Evolutionary conservation across 768 basidiomycete genomes (phyloP), one percentile per base, ranked within the genome.

Genomic region (Tephrocybe sp.): DNA sequence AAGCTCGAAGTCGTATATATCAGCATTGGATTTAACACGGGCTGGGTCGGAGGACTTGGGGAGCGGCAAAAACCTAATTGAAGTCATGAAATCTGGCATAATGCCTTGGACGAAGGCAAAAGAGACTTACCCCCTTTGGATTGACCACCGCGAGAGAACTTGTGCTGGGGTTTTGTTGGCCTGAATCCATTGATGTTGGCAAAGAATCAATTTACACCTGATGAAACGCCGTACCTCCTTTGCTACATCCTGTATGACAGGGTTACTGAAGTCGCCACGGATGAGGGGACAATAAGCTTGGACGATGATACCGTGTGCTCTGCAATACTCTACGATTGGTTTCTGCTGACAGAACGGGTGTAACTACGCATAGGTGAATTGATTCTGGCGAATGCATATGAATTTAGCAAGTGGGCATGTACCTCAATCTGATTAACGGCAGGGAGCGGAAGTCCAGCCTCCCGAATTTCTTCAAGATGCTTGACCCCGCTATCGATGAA

Each of bases 381-480:
- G 48, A 9, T 30, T 18, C 2, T 32, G n/a, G n/a, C 8, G 20
- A 24, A 46, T 18, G 17, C 26, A 21, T 3, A 21, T 2, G 24
- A 44, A 24, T 42, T 30, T 26, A 10, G n/a, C 14, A n/a, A n/a
- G n/a, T n/a, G n/a, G n/a, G 36, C 17, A 54, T 71, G 20, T 60
- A 82, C 89, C 77, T 93, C 90, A 45, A 93, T 80, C 64, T 93
- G 90, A 61, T 93, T 91, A 44, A 93, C 84, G 2, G 81, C 65
- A 5, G 90, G 91, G 53, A 73, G 67, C 47, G 81, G 80, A 33
- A 80, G 72, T 3, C 86, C 85, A 0, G 80, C 82, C 9, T 69
- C 66, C 43, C 68, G 74, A 37, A 93, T 85, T 66, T 92, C 88
- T 56, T 90, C 81, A 2, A 92, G 72, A 56, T 93, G 90, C 30